These are phyloP conservation scores for Candida cerambycidarum DNA, from an alignment of 805 yeast genomes.

Conservation along the genomic window DNA sequence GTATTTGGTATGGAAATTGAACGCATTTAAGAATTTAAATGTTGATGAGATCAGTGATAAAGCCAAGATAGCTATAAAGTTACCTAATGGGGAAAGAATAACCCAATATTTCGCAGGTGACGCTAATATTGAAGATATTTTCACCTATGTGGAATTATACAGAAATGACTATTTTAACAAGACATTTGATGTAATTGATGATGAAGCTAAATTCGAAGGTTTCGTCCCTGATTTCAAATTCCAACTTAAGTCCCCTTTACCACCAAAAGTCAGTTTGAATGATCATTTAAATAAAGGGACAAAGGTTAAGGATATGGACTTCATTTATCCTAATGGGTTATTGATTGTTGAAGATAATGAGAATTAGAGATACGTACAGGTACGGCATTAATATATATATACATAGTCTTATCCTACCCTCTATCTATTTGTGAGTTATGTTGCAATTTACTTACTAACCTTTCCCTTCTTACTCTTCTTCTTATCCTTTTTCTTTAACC, in stretches of 20 bases:
- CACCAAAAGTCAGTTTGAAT: slow-evolving; percentile 34
- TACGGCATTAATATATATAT: slow-evolving; percentile 4
- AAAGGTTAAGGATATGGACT: slow-evolving; percentile 60
- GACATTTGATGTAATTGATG: slow-evolving; percentile 22
- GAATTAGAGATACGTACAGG: neutral
- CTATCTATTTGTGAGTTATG: neutral
- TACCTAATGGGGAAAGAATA: slow-evolving; percentile 61
- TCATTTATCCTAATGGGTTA: slow-evolving; percentile 42
- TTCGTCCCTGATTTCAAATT: slow-evolving; percentile 29
- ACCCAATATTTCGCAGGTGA: slow-evolving; percentile 33
- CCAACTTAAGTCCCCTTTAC: slow-evolving; percentile 36
- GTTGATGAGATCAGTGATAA: slow-evolving; percentile 16
- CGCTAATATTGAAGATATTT: slow-evolving; percentile 29
- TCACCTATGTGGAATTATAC: slow-evolving; percentile 33
- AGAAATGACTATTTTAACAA: slow-evolving; percentile 41
- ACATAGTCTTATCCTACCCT: neutral
- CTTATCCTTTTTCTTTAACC: slow-evolving; percentile 81
- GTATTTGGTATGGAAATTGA: slow-evolving; percentile 30
- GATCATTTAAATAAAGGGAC: slow-evolving; percentile 31
- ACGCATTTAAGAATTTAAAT: slow-evolving; percentile 21
- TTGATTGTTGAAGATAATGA: slow-evolving; percentile 62
- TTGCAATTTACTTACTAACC: slow-evolving; percentile 26
- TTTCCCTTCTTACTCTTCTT: slow-evolving; percentile 59
- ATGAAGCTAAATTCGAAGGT: slow-evolving; percentile 19
- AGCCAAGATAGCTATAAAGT: slow-evolving; percentile 70